A percentile compares a stretch with the other conserved stretches of the same genome.
Conservation (phyloP, 345 rosid species). For the Erysimum cheiranthoides region DNA sequence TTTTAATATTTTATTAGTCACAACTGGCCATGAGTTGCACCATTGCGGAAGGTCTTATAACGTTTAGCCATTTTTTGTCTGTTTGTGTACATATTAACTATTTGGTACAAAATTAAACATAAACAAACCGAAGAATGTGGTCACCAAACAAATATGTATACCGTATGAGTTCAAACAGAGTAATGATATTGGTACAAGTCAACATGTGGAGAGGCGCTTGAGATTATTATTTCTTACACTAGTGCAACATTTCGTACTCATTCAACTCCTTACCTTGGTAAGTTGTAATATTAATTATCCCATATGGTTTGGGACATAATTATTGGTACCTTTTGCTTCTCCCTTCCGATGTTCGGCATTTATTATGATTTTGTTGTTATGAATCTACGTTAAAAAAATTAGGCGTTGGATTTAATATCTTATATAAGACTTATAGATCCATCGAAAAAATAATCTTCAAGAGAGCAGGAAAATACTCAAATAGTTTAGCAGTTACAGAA, state of each 20-base stretch:
- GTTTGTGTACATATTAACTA: background rate
- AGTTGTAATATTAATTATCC: conserved; percentile 22
- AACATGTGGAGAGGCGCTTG: conserved; percentile 34
- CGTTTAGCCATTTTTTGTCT: background rate
- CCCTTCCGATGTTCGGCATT: conserved; percentile 5
- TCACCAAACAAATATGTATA: background rate
- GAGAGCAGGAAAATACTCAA: background rate
- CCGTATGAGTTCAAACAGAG: conserved; percentile 24
- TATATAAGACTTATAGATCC: too few relatives aligned
- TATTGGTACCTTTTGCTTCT: conserved; percentile 26
- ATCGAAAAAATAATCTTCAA: background rate
- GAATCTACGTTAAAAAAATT: background rate
- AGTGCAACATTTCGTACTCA: conserved; percentile 33
- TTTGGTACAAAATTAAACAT: background rate
- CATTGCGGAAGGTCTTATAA: too few relatives aligned
- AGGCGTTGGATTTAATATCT: background rate
- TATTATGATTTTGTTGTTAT: conserved; percentile 11
- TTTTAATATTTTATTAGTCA: too few relatives aligned
- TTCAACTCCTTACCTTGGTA: conserved; percentile 18
- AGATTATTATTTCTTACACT: conserved; percentile 33
- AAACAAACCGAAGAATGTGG: too few relatives aligned
- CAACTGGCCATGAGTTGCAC: too few relatives aligned
- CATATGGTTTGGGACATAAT: conserved; percentile 39
- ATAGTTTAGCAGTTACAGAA: background rate
- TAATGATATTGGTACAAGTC: conserved; percentile 20